phyloP scores from a whole-genome alignment of 2,329 filamentous ascomycete genomes.

The Fusarium paranaense region DNA sequence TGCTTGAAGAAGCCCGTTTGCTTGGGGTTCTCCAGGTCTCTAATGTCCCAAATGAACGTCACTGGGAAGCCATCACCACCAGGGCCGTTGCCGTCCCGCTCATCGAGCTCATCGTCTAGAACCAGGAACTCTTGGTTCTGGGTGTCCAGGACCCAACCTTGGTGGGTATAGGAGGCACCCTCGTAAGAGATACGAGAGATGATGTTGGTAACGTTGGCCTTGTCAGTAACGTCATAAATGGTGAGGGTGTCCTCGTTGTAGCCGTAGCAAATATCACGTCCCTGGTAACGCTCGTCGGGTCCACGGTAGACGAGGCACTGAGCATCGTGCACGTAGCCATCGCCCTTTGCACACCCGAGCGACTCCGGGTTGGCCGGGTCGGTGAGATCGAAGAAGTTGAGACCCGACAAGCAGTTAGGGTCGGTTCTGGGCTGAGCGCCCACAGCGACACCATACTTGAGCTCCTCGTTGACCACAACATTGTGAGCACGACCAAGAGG shows the following conservation, averaged over 20 bases:
- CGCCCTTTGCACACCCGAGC: conserved; percentile 64
- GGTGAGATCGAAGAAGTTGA: conserved; percentile 69
- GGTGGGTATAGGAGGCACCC: conserved; percentile 69
- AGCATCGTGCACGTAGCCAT: conserved; percentile 72
- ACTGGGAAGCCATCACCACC: conserved; percentile 58
- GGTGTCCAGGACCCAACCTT: conserved; percentile 65
- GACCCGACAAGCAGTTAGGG: conserved; percentile 58
- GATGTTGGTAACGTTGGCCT: conserved; percentile 57
- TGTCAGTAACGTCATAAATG: conserved; percentile 66
- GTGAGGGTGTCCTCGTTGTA: conserved; percentile 66
- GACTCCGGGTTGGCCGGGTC: conserved; percentile 64
- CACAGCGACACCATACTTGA: conserved; percentile 59
- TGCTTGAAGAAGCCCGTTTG: conserved; percentile 57
- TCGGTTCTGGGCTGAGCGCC: conserved; percentile 54
- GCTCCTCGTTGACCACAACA: conserved; percentile 62
- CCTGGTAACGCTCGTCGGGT: conserved; percentile 60
- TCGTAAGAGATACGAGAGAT: conserved; percentile 65
- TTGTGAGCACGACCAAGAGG: conserved; percentile 62
- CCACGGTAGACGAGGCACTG: conserved; percentile 68
- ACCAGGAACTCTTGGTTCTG: conserved; percentile 59
- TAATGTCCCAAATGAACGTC: conserved; percentile 65
- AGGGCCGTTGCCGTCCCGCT: conserved; percentile 53
- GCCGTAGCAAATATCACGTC: conserved; percentile 66
- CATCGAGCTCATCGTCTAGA: conserved; percentile 66
- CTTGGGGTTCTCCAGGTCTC: conserved; percentile 55